Evolutionary conservation across 2,329 filamentous ascomycete genomes (phyloP).

Genomic region (Cryphonectria japonica): DNA sequence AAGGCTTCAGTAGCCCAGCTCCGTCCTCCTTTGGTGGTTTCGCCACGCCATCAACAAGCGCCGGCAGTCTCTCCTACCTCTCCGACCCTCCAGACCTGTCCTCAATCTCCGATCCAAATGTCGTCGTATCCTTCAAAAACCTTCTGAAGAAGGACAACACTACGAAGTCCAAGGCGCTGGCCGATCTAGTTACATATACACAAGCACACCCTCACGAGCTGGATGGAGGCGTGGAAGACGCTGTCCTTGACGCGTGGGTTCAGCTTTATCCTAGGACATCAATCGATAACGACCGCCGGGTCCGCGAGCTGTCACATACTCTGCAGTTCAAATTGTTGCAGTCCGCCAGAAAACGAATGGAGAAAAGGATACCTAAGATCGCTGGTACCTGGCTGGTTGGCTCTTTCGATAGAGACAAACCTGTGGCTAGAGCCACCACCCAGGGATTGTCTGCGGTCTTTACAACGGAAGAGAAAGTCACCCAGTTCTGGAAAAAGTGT

Average conservation of each 20-base stretch:
- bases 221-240: slow-evolving; percentile 72
- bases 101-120: slow-evolving; percentile 75
- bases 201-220: slow-evolving; percentile 42
- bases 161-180: slow-evolving; percentile 87
- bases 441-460: slow-evolving; percentile 79
- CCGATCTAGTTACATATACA: slow-evolving; percentile 72
- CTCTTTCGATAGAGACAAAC: slow-evolving; percentile 81
- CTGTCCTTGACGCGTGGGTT: slow-evolving; percentile 86
- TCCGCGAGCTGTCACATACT: slow-evolving; percentile 82
- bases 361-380: slow-evolving; percentile 74
- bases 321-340: slow-evolving; percentile 68
- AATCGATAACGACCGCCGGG: slow-evolving; percentile 85
- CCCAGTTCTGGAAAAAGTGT: slow-evolving; percentile 78
- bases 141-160: slow-evolving; percentile 89
- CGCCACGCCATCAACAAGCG: slow-evolving; percentile 43
- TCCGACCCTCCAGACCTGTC: slow-evolving; percentile 82
- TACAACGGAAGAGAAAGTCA: slow-evolving; percentile 76
- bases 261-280: slow-evolving; percentile 86
- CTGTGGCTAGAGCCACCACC: slow-evolving; percentile 74
- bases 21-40: slow-evolving; percentile 46
- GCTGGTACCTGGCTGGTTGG: slow-evolving; percentile 92
- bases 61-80: slow-evolving; percentile 76
- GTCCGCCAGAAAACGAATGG: slow-evolving; percentile 78
- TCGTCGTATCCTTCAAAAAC: slow-evolving; percentile 91
- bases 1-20: slow-evolving; percentile 30